Evolutionary conservation across 2,329 filamentous ascomycete species (phyloP).

Genomic region (Cladophialophora psammophila): DNA sequence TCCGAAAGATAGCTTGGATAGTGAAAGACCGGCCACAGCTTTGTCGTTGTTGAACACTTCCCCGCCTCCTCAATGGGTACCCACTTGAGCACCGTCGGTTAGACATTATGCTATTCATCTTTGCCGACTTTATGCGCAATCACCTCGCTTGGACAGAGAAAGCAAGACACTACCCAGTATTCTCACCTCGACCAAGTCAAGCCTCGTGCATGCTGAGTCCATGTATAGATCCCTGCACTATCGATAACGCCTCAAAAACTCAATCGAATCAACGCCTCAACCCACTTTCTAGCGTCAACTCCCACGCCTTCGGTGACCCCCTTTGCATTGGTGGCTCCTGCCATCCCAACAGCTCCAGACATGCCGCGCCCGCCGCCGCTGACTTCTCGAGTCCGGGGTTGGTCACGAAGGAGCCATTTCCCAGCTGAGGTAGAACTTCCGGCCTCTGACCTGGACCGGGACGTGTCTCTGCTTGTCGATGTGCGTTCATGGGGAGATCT

Average conservation of each 20-base stretch:
- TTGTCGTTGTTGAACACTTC: neutral
- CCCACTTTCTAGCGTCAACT: constrained; percentile 56
- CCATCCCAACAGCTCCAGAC: neutral
- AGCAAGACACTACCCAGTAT: neutral
- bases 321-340: constrained; percentile 32
- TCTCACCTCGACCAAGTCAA: neutral
- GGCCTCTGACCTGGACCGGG: constrained; percentile 43
- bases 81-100: neutral
- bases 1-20: neutral
- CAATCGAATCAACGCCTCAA: constrained; percentile 55
- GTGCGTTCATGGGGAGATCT: constrained; percentile 51
- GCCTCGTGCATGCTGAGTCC: neutral
- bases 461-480: constrained; percentile 43
- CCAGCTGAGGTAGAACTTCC: constrained; percentile 40
- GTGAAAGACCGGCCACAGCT: neutral
- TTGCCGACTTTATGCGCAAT: neutral
- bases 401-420: constrained; percentile 41
- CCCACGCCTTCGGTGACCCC: constrained; percentile 52
- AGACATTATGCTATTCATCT: neutral
- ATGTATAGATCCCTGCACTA: neutral
- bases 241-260: constrained; percentile 46
- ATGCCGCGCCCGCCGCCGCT: constrained; percentile 32
- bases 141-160: neutral
- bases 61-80: neutral
- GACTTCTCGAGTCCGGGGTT: constrained; percentile 44